phyloP scores from a whole-genome alignment of 1,139 yeast species.

The Kurtzmaniella quercitrusa region DNA sequence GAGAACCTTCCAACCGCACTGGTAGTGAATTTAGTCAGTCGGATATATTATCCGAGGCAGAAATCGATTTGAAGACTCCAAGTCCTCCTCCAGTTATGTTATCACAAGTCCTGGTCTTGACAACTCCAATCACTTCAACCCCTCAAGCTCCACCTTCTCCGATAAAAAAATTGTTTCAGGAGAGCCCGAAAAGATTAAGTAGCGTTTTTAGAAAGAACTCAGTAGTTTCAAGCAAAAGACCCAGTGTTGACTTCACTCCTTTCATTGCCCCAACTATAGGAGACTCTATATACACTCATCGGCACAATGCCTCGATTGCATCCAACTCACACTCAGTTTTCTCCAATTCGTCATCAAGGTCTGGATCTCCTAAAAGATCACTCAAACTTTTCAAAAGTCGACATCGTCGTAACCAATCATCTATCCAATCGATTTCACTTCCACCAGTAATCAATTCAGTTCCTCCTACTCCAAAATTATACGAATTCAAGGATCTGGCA shows the following conservation, averaged over 20 bases:
- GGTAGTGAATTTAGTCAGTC: background rate
- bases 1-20: conserved; percentile 11
- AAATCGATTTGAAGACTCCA: background rate
- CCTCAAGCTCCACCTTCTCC: conserved; percentile 22
- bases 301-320: conserved; percentile 25
- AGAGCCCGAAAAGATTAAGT: conserved; percentile 31
- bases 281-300: conserved; percentile 12
- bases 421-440: conserved; percentile 10
- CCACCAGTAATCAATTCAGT: background rate
- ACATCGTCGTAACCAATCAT: conserved; percentile 12
- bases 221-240: conserved; percentile 9
- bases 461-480: conserved; percentile 3
- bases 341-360: conserved; percentile 25
- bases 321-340: conserved; percentile 20
- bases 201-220: conserved; percentile 23
- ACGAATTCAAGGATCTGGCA: conserved; percentile 2
- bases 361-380: conserved; percentile 29
- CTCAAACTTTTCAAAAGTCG: conserved; percentile 19
- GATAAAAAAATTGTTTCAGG: conserved; percentile 28
- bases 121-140: conserved; percentile 9
- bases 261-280: background rate
- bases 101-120: background rate
- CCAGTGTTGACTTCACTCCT: conserved; percentile 14
- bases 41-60: background rate
- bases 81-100: background rate